Percentiles rank a stretch among this genome's conserved stretches.
Evolutionary conservation across 2,329 filamentous ascomycete species (phyloP).

Genomic region (Fusarium verrucosum): DNA sequence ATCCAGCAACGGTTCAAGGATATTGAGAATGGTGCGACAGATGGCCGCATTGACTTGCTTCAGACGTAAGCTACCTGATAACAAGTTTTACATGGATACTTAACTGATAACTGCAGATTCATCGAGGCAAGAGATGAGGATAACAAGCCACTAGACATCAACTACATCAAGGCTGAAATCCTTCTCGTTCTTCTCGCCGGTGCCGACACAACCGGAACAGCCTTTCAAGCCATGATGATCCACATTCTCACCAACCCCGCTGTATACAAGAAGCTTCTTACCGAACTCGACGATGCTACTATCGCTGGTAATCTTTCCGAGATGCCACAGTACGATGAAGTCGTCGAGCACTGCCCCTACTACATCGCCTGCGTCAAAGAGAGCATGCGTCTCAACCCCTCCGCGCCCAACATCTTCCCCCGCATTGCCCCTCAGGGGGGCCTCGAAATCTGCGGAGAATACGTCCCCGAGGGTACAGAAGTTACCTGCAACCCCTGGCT

Average conservation of each 20-base stretch:
- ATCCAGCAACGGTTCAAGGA: constrained; percentile 59
- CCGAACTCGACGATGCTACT: constrained; percentile 37
- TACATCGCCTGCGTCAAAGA: constrained; percentile 64
- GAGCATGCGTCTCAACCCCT: constrained; percentile 60
- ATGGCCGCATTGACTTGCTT: constrained; percentile 57
- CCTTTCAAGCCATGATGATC: constrained; percentile 54
- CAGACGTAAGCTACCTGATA: constrained; percentile 52
- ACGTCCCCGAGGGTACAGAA: constrained; percentile 47
- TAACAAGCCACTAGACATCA: constrained; percentile 16
- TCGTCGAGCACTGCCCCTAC: constrained; percentile 51
- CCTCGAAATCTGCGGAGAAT: constrained; percentile 49
- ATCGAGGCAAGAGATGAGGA: constrained; percentile 28
- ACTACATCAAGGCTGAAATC: constrained; percentile 39
- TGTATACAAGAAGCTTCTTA: constrained; percentile 34
- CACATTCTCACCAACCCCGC: constrained; percentile 31
- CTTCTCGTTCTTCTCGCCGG: constrained; percentile 48
- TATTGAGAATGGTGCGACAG: constrained; percentile 55
- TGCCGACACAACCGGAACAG: constrained; percentile 59
- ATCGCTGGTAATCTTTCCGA: constrained; percentile 51
- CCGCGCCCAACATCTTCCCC: constrained; percentile 59
- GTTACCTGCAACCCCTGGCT: constrained; percentile 53
- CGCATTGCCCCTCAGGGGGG: constrained; percentile 58
- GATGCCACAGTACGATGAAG: constrained; percentile 45
- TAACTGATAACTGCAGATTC: not conserved
- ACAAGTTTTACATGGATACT: fast-evolving